Percentiles rank a stretch among this genome's conserved stretches.
phyloP scores from a whole-genome alignment of 106 monocot species.

The Platanthera zijinensis region DNA sequence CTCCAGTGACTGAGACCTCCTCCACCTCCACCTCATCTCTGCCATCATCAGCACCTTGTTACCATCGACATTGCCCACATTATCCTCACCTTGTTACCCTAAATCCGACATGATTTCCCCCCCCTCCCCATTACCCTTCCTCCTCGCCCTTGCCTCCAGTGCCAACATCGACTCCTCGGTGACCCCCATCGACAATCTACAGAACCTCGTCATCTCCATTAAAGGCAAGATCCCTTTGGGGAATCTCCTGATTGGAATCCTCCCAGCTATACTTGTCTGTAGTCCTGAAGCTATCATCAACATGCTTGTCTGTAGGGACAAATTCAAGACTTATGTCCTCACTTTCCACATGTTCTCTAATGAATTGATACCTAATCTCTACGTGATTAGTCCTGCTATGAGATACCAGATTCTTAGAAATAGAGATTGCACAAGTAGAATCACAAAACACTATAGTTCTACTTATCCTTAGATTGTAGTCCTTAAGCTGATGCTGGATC shows the following conservation, averaged over 20 bases:
- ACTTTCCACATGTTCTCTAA: too few species aligned
- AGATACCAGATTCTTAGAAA: too few species aligned
- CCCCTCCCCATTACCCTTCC: slow-evolving; percentile 62
- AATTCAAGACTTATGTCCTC: too few species aligned
- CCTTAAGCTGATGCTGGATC: too few species aligned
- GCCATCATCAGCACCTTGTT: slow-evolving; percentile 69
- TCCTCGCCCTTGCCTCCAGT: slow-evolving; percentile 79
- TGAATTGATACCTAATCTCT: too few species aligned
- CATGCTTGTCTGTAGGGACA: too few species aligned
- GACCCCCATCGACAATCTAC: slow-evolving; percentile 86
- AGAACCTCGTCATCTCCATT: slow-evolving; percentile 80
- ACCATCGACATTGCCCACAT: slow-evolving; percentile 83
- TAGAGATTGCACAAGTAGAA: too few species aligned
- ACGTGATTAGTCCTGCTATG: too few species aligned
- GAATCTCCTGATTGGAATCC: slow-evolving; percentile 45
- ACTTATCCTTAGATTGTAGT: too few species aligned
- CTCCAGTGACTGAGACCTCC: slow-evolving; percentile 56
- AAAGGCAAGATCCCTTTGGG: slow-evolving; percentile 72
- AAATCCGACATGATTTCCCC: slow-evolving; percentile 69
- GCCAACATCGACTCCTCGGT: slow-evolving; percentile 79
- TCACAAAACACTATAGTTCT: too few species aligned
- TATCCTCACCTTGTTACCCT: slow-evolving; percentile 72
- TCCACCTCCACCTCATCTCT: slow-evolving; percentile 58
- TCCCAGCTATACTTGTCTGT: slow-evolving; percentile 67
- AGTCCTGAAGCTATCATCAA: too few species aligned